Conservation (phyloP, 306 rosid genomes). For the Lathyrus tuberosus region DNA sequence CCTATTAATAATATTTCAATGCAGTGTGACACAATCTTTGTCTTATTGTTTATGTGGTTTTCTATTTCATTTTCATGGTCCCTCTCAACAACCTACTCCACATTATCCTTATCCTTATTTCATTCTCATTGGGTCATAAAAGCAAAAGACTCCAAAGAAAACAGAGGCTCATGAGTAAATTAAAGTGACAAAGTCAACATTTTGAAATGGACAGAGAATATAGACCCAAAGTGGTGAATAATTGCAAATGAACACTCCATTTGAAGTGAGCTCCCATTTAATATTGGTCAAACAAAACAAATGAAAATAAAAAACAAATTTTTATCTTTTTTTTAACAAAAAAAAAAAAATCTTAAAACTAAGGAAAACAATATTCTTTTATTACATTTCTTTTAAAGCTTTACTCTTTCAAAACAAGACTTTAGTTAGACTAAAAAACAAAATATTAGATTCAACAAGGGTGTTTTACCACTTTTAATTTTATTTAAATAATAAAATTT, state of each 20-base stretch:
- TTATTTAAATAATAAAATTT: not conserved
- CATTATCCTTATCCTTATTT: slow-evolving; percentile 39
- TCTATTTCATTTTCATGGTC: not conserved
- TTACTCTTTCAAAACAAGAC: no score
- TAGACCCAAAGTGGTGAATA: slow-evolving; percentile 8
- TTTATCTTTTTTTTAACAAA: no score
- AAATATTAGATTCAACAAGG: not conserved
- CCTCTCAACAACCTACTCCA: slow-evolving; percentile 31
- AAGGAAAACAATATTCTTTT: no score
- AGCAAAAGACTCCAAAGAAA: slow-evolving; percentile 23
- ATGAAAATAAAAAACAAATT: not conserved
- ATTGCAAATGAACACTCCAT: slow-evolving; percentile 19
- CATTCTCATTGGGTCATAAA: not conserved
- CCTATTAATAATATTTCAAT: not conserved
- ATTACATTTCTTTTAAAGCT: no score
- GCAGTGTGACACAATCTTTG: not conserved
- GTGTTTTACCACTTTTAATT: not conserved
- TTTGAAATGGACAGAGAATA: slow-evolving; percentile 21
- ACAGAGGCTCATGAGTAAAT: not conserved
- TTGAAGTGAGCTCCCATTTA: not conserved
- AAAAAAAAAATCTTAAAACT: no score
- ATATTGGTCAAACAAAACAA: slow-evolving; percentile 9
- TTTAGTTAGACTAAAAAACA: no score
- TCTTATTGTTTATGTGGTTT: not conserved
- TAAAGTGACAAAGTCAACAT: slow-evolving; percentile 33